Percentiles rank a stretch among this genome's conserved stretches.
Conservation (phyloP, 345 rosid species). For the Ceriops decandra region DNA sequence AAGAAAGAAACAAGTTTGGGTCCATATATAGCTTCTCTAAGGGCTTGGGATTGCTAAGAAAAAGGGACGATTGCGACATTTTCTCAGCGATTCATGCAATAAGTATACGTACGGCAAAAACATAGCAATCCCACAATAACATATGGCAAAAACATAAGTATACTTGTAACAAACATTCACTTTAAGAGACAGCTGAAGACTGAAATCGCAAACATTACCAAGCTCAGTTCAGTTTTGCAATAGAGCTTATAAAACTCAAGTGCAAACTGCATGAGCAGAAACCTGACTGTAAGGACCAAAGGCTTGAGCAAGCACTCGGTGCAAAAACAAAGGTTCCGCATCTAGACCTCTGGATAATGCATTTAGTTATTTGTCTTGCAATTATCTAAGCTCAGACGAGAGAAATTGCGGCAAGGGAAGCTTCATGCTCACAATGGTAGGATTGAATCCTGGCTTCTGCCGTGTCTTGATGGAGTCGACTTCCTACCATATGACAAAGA, state of each 20-base stretch:
- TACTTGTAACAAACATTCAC: too few species aligned
- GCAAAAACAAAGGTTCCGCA: too few species aligned
- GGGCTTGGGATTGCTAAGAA: constrained; percentile 1
- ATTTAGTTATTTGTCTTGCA: not conserved
- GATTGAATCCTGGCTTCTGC: constrained; percentile 26
- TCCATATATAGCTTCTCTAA: not conserved
- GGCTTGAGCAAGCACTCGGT: too few species aligned
- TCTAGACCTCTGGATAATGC: not conserved
- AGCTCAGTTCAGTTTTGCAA: too few species aligned
- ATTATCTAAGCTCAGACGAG: not conserved
- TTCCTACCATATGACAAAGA: constrained; percentile 38
- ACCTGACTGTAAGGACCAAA: too few species aligned
- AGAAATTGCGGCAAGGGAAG: not conserved
- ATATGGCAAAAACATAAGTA: too few species aligned
- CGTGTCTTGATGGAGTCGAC: constrained; percentile 28
- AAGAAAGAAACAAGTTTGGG: too few species aligned
- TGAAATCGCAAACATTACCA: too few species aligned
- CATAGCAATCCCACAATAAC: too few species aligned
- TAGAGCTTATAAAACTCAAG: not conserved
- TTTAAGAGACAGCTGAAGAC: too few species aligned
- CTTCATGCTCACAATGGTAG: constrained; percentile 19
- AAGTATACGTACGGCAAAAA: too few species aligned
- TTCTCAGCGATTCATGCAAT: not conserved
- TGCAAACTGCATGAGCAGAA: not conserved
- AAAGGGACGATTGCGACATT: constrained; percentile 4